Evolutionary conservation across 768 basidiomycete species (phyloP), one percentile per base, ranked within the genome.

Genomic region (Agrocybe pediades): DNA sequence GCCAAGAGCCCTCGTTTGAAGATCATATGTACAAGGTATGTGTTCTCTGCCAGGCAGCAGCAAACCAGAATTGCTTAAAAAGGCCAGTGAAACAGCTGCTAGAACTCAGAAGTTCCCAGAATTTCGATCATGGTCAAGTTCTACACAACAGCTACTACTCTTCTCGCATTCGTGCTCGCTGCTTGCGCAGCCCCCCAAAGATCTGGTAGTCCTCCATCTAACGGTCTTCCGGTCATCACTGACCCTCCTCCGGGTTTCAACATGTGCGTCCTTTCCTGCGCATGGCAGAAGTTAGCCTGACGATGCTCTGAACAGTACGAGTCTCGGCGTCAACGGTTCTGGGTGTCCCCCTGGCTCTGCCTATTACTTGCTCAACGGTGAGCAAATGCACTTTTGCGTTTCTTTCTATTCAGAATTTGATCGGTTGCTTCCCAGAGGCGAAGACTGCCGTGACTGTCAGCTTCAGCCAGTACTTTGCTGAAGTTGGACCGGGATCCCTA

Each of bases 221-320:
- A 45, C 6, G 46, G n/a, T n/a, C n/a, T 54, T 33, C 55, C 56
- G 19, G 55, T 56, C 39, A 59, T 56, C 45, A 56, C 52, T 29
- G 56, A 58, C 54, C 58, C 62, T n/a, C 63, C 63, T 17, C 46
- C 49, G 40, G 63, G 61, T 13, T 62, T 65, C 57, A 65, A 65
- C 53, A 65, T 65, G 63, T 60, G 48, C 5, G 49, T 51, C 13
- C 33, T 20, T 19, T 45, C 9, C 6, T 45, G 16, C 36, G 21
- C 44, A 17, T 20, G 26, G 15, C n/a, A 17, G 11, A 19, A 20
- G 13, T 23, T 15, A 26, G 13, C 30, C 49, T 29, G 42, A 25
- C 9, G 17, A 21, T 24, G 11, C 26, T 26, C 43, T 36, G 42
- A 9, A 5, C 24, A 65, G 64, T 25, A 65, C 64, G 3, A 61